phyloP scores from a whole-genome alignment of 225 moss, liverwort and hornwort species.

The Physcomitrium patens region DNA sequence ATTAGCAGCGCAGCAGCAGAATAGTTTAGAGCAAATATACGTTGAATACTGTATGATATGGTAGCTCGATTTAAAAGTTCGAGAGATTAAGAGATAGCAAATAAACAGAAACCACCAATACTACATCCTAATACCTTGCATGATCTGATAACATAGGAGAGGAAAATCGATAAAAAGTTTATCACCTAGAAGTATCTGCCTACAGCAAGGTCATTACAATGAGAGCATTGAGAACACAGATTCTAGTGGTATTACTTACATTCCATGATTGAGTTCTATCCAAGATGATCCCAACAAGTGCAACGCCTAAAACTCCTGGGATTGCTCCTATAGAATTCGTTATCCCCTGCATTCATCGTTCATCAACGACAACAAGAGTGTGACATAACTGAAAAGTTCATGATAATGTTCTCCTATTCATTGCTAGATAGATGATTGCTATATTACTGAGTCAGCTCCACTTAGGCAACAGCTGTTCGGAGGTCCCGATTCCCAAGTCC shows the following conservation, averaged over 20 bases:
- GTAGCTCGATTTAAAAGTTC: background rate
- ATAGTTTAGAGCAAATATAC: background rate
- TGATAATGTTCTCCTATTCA: background rate
- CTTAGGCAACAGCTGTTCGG: background rate
- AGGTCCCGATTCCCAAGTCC: background rate
- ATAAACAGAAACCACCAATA: background rate
- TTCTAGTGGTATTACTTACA: constrained; percentile 52
- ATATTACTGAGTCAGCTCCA: background rate
- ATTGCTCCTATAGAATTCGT: constrained; percentile 86
- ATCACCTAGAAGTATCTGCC: background rate
- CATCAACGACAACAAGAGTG: constrained; percentile 25
- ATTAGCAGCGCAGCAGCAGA: background rate
- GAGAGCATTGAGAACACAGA: constrained; percentile 1
- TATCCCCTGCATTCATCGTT: constrained; percentile 71
- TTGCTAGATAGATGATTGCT: background rate
- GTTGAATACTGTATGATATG: background rate
- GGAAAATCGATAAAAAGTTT: constrained; percentile 4
- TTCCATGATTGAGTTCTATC: constrained; percentile 92
- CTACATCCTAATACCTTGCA: background rate
- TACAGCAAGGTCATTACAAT: constrained; percentile 18
- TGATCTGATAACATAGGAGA: too few relatives aligned
- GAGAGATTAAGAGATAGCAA: background rate
- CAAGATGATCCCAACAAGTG: constrained; percentile 81
- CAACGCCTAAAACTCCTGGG: constrained; percentile 89
- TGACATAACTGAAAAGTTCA: constrained; percentile 2